Evolutionary conservation across 2,329 filamentous ascomycete species (phyloP).

Genomic region (Myotisia sp.): DNA sequence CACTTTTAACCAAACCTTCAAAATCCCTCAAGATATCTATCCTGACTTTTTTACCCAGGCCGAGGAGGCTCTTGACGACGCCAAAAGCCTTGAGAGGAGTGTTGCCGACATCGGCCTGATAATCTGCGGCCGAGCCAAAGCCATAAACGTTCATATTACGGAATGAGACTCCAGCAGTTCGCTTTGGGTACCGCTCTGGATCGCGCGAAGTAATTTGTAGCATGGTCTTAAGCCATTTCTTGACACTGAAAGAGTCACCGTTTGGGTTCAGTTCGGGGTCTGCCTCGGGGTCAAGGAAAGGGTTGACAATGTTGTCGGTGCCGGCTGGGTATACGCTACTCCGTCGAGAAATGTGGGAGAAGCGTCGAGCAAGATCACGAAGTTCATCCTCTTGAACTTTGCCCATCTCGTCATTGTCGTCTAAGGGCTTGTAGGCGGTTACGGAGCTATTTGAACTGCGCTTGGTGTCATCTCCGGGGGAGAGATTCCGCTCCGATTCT

Average conservation of each 20-base stretch:
- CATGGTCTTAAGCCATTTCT: slow-evolving; percentile 35
- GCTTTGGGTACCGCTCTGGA: slow-evolving; percentile 23
- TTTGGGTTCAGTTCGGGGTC: slow-evolving; percentile 33
- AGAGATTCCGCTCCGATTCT: no score
- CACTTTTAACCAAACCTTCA: slow-evolving; percentile 46
- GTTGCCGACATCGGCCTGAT: slow-evolving; percentile 32
- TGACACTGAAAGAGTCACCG: slow-evolving; percentile 31
- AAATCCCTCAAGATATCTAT: slow-evolving; percentile 52
- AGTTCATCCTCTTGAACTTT: slow-evolving; percentile 17
- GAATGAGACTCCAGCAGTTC: slow-evolving; percentile 29
- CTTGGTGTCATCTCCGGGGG: slow-evolving; percentile 9
- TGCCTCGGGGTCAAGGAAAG: slow-evolving; percentile 22
- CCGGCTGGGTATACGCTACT: slow-evolving; percentile 10
- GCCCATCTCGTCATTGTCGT: slow-evolving; percentile 15
- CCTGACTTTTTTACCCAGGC: slow-evolving; percentile 20
- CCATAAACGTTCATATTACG: slow-evolving; percentile 27
- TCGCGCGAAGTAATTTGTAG: slow-evolving; percentile 28
- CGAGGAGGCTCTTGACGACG: slow-evolving; percentile 16
- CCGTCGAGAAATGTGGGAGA: slow-evolving; percentile 20
- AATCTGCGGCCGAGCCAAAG: slow-evolving; percentile 28
- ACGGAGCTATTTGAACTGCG: slow-evolving; percentile 14
- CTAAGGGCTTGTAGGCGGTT: slow-evolving; percentile 14
- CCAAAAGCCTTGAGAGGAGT: slow-evolving; percentile 25
- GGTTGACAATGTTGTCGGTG: slow-evolving; percentile 17
- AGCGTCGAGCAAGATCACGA: slow-evolving; percentile 18